Conservation (phyloP, 1,139 yeast genomes). For the Saccharomyces hybrid region DNA sequence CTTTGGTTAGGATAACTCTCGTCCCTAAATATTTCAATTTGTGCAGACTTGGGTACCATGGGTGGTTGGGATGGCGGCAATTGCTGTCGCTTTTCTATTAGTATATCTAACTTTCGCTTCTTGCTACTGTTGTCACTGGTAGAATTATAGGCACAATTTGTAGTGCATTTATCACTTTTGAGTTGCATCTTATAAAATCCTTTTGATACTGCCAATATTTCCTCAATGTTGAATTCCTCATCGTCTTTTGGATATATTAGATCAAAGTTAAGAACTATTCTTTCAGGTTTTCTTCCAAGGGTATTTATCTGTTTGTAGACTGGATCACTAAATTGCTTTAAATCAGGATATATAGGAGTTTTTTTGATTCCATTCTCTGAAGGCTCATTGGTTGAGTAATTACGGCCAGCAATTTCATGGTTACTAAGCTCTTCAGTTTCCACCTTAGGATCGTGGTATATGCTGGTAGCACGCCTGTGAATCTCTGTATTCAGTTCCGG, state of each 20-base stretch:
- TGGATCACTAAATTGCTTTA: conserved; percentile 18
- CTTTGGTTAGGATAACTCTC: neutral
- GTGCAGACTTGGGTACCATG: neutral
- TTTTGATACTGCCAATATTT: conserved; percentile 46
- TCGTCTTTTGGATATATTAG: conserved; percentile 43
- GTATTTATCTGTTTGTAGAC: conserved; percentile 42
- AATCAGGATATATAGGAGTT: conserved; percentile 6
- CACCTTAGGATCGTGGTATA: neutral
- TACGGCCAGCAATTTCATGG: neutral
- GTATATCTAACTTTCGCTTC: neutral
- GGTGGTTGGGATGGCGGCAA: conserved; percentile 5
- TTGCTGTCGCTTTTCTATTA: neutral
- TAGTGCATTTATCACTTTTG: neutral
- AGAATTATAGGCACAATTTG: conserved; percentile 1
- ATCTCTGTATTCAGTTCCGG: neutral
- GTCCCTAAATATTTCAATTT: neutral
- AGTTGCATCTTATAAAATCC: conserved; percentile 19
- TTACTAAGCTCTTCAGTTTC: neutral
- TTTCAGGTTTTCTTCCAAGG: conserved; percentile 59
- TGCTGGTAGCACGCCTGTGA: neutral
- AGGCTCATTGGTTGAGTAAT: neutral
- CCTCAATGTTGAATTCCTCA: conserved; percentile 52
- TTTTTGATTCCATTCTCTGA: neutral
- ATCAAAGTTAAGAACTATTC: conserved; percentile 52
- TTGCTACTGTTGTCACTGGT: neutral